phyloP scores from a whole-genome alignment of 164 flowering plant genomes.

The grape (Vitis vinifera) region ASM3070453v1 NC_081809.1:18848501-18849000 shows the following conservation, averaged over 20 bases:
- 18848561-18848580: conserved; percentile 10
- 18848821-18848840: conserved; percentile 64
- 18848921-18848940: conserved; percentile 87
- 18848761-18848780: conserved; percentile 14
- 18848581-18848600: background rate
- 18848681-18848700: conserved; percentile 70
- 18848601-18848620: conserved; percentile 11
- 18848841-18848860: conserved; percentile 72
- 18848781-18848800: conserved; percentile 8
- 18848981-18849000: conserved; percentile 68
- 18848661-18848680: conserved; percentile 84
- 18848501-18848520: conserved; percentile 33
- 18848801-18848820: conserved; percentile 74
- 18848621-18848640: conserved; percentile 35
- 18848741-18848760: conserved; percentile 14
- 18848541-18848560: conserved; percentile 10
- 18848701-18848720: conserved; percentile 33
- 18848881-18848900: conserved; percentile 78
- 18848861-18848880: conserved; percentile 74
- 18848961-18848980: conserved; percentile 81
- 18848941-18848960: conserved; percentile 56
- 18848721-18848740: conserved; percentile 23
- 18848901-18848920: conserved; percentile 87
- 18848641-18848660: conserved; percentile 35
- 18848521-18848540: conserved; percentile 17